A percentile compares a stretch with the other conserved stretches of the same genome.
Conservation (phyloP, 1,139 yeast genomes). For the Tardiomyces digboiensis region DNA sequence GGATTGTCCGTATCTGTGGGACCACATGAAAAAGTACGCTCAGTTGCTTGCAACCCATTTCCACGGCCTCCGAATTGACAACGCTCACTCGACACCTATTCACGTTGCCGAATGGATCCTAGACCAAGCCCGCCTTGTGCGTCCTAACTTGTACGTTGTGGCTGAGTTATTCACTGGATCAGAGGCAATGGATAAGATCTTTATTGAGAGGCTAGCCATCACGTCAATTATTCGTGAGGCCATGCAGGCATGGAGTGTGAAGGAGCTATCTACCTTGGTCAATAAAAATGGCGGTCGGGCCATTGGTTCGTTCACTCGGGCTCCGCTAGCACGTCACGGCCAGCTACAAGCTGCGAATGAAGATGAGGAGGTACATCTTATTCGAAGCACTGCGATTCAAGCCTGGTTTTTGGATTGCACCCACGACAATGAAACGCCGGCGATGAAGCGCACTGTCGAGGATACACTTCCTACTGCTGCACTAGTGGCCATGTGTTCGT, state of each 20-base stretch:
- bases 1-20: constrained; percentile 88
- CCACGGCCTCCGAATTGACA: constrained; percentile 88
- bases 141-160: constrained; percentile 83
- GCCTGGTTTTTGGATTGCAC: constrained; percentile 97
- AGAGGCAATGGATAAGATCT: constrained; percentile 80
- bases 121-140: constrained; percentile 78
- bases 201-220: constrained; percentile 84
- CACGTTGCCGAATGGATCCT: constrained; percentile 87
- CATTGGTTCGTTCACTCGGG: constrained; percentile 62
- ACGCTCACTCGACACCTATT: constrained; percentile 92
- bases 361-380: constrained; percentile 29
- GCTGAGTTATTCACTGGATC: constrained; percentile 95
- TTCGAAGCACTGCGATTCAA: constrained; percentile 68
- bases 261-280: constrained; percentile 76
- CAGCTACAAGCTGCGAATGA: constrained; percentile 1
- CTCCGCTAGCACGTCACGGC: not conserved
- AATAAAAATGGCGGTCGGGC: constrained; percentile 95
- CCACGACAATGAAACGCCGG: constrained; percentile 89
- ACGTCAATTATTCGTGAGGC: constrained; percentile 90
- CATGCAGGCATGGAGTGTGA: constrained; percentile 91
- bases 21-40: constrained; percentile 74
- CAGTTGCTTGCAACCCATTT: constrained; percentile 66
- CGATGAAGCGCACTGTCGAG: constrained; percentile 83
- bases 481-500: constrained; percentile 82
- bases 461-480: constrained; percentile 96